Percentiles rank a stretch among this genome's conserved stretches.
Conservation (phyloP, 2,329 filamentous ascomycete genomes). For the Trichoderma breve region DNA sequence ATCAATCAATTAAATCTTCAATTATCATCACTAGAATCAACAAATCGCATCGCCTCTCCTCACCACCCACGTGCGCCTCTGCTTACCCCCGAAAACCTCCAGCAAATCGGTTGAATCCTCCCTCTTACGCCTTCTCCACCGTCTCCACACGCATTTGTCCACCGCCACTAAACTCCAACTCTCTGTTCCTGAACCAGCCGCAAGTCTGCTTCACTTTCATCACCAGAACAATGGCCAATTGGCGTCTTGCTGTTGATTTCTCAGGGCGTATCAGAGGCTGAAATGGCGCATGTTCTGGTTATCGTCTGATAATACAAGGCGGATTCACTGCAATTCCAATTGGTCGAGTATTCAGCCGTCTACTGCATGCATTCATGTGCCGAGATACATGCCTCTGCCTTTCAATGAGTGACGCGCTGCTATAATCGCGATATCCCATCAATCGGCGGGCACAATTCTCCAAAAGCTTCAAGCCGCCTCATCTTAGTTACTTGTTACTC, state of each 20-base stretch:
- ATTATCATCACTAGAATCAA: not conserved
- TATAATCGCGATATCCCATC: not conserved
- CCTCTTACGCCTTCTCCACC: not conserved
- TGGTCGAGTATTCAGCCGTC: not conserved
- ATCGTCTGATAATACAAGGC: not conserved
- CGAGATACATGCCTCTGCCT: not conserved
- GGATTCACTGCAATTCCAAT: not conserved
- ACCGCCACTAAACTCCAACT: conserved; percentile 8
- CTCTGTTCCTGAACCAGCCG: not conserved
- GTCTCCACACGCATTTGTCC: conserved; percentile 11
- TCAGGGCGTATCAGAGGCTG: not conserved
- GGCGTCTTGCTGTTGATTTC: not conserved
- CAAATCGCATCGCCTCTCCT: not conserved
- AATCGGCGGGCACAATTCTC: fast-evolving
- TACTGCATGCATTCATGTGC: not conserved
- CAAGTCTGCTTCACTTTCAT: not conserved
- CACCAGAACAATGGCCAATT: conserved; percentile 1
- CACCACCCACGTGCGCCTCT: not conserved
- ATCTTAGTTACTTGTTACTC: no score
- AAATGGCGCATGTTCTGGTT: not conserved
- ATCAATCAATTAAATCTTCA: not conserved
- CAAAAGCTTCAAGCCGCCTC: not conserved
- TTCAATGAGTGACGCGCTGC: not conserved
- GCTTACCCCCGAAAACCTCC: not conserved
- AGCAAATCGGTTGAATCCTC: conserved; percentile 4